These are phyloP conservation scores for Diaporthe helianthi DNA, from an alignment of 2,329 filamentous ascomycete species.

Conservation along the genomic window DNA sequence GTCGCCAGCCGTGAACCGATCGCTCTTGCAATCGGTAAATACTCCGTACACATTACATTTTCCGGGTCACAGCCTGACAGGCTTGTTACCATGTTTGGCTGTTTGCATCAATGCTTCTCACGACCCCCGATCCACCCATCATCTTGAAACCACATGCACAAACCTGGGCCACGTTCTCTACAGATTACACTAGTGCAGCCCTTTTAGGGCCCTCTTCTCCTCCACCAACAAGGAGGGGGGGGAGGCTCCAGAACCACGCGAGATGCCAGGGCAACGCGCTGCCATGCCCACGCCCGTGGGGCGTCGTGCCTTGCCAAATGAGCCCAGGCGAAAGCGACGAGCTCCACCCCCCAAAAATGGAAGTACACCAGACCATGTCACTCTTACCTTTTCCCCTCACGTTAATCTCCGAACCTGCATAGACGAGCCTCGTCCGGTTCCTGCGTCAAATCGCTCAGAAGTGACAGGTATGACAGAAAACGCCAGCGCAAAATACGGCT, in stretches of 20 bases:
- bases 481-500: background rate
- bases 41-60: background rate
- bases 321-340: background rate
- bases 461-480: conserved; percentile 16
- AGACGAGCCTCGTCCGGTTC: conserved; percentile 19
- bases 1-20: background rate
- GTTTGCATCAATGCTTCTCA: background rate
- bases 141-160: conserved; percentile 16
- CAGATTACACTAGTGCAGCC: too few species aligned
- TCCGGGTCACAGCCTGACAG: background rate
- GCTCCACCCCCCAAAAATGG: conserved; percentile 13
- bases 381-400: background rate
- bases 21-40: background rate
- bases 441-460: conserved; percentile 26
- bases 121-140: conserved; percentile 21
- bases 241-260: conserved; percentile 21
- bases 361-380: background rate
- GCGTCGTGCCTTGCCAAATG: conserved; percentile 16
- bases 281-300: conserved; percentile 10
- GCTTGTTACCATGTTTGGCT: too few species aligned
- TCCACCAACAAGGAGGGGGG: background rate
- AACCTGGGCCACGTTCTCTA: background rate
- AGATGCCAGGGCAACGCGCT: conserved; percentile 3
- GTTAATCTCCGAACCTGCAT: conserved; percentile 19
- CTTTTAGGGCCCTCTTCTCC: background rate